Base-by-base conservation (phyloP, 495 filamentous ascomycete genomes). In the Tuber microsphaerosporum region DNA sequence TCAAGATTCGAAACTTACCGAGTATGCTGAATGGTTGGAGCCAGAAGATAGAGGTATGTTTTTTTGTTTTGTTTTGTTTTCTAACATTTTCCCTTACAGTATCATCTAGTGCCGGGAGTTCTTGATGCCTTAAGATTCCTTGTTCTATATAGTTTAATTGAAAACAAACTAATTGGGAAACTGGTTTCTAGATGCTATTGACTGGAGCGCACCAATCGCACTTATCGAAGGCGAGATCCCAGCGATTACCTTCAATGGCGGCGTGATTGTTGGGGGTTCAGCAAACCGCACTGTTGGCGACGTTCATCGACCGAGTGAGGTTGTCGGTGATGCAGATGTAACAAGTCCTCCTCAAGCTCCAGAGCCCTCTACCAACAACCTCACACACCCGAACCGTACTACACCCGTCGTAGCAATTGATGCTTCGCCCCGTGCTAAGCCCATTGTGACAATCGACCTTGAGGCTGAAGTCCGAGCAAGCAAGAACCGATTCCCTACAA, bases 21-120 rank as follows among this genome's bases (percentile, higher is more conserved):
- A 79, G 48, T 74, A 75, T 71, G 81, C 73, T 65, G 81, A 82
- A 71, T 82, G 80, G 80, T 80, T 82, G 69, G 56, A 65, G 26
- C 56, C 56, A 17, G 76, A 79, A 75, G 79, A 79, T 69, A 74
- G 26, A 65, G 56, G 56, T 65, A 65, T 65, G 4, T 31, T 65
- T 31, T 65, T 65, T 16, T 31, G 16, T 65, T 65, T 31, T 31
- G 2, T 16, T 31, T 61, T 61, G n/a, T 16, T 31, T 31, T n/a
- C 26, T n/a, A 31, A 31, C 26, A 5, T 65, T 65, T 26, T 17
- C 26, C 56, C 56, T 31, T 31, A n/a, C n/a, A n/a, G n/a, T n/a
- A 31, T 17, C n/a, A 12, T 65, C 56, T 31, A 10, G 56, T 65
- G 12, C 31, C 26, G 12, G n/a, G n/a, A 4, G n/a, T 31, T 56